phyloP scores from a whole-genome alignment of 202 grass and related monocot genomes.

The Zoysia matrella region DNA sequence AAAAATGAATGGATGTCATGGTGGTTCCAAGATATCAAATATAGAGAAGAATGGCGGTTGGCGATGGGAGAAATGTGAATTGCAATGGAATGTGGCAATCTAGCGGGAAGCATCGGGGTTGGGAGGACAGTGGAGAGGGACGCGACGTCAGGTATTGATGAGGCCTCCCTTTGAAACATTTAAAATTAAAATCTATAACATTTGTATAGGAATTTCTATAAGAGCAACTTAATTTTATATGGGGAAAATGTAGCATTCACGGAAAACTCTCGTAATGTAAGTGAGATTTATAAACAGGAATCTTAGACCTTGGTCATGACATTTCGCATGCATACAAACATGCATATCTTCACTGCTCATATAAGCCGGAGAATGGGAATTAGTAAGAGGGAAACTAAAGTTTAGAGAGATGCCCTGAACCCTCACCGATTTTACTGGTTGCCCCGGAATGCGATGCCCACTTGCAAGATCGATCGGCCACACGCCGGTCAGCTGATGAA shows the following conservation, averaged over 20 bases:
- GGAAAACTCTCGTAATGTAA: not conserved
- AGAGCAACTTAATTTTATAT: too few relatives aligned
- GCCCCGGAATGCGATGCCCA: conserved; percentile 44
- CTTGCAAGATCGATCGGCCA: conserved; percentile 20
- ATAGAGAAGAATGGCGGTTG: not conserved
- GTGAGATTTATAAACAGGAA: not conserved
- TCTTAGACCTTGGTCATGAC: not conserved
- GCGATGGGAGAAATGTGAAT: not conserved
- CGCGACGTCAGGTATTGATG: too few relatives aligned
- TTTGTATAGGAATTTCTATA: too few relatives aligned
- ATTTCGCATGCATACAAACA: not conserved
- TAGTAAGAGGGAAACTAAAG: not conserved
- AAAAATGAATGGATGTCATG: not conserved
- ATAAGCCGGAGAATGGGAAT: not conserved
- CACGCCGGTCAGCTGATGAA: not conserved
- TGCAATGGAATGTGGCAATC: not conserved
- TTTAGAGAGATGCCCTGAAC: not conserved
- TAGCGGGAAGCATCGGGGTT: not conserved
- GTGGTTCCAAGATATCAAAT: not conserved
- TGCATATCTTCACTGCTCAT: too few relatives aligned
- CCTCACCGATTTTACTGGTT: conserved; percentile 35
- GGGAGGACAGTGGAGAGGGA: too few relatives aligned
- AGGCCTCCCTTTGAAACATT: too few relatives aligned
- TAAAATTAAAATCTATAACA: too few relatives aligned
- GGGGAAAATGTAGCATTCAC: not conserved